phyloP scores from a whole-genome alignment of 495 filamentous ascomycete species.

The Neurospora sp. region DNA sequence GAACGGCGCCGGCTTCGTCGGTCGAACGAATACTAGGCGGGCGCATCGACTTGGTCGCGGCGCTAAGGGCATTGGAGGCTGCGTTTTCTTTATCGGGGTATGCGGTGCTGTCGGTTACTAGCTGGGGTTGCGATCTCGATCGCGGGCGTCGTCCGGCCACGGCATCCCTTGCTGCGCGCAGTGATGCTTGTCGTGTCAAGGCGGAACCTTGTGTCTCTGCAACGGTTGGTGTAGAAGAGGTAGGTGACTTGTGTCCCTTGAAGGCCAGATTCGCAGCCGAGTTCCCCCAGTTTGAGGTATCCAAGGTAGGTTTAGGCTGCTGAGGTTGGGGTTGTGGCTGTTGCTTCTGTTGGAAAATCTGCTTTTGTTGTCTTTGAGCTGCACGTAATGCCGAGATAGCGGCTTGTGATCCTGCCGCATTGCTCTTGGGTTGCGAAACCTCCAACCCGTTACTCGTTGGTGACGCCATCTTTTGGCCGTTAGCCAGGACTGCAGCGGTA shows the following conservation, averaged over 20 bases:
- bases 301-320: neutral
- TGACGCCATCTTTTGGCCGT: conserved; percentile 53
- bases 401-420: conserved; percentile 57
- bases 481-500: conserved; percentile 56
- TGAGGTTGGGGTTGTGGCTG: conserved; percentile 24
- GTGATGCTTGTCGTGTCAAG: conserved; percentile 42
- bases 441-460: conserved; percentile 17
- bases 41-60: conserved; percentile 50
- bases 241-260: conserved; percentile 15
- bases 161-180: conserved; percentile 64
- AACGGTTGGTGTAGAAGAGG: neutral
- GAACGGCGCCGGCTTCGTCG: conserved; percentile 30
- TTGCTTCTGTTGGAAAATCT: conserved; percentile 21
- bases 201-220: conserved; percentile 4
- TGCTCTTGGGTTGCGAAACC: conserved; percentile 39
- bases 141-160: conserved; percentile 51
- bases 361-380: conserved; percentile 42
- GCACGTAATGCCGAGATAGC: conserved; percentile 59
- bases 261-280: conserved; percentile 51
- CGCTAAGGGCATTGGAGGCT: conserved; percentile 53
- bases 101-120: conserved; percentile 10
- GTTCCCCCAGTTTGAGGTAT: conserved; percentile 36
- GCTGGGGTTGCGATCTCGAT: conserved; percentile 53
- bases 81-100: conserved; percentile 53
- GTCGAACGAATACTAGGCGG: conserved; percentile 22